A percentile compares a stretch with the other conserved stretches of the same genome.
Conservation (phyloP, 208 protist species). For the Acanthamoeba sp. region DNA sequence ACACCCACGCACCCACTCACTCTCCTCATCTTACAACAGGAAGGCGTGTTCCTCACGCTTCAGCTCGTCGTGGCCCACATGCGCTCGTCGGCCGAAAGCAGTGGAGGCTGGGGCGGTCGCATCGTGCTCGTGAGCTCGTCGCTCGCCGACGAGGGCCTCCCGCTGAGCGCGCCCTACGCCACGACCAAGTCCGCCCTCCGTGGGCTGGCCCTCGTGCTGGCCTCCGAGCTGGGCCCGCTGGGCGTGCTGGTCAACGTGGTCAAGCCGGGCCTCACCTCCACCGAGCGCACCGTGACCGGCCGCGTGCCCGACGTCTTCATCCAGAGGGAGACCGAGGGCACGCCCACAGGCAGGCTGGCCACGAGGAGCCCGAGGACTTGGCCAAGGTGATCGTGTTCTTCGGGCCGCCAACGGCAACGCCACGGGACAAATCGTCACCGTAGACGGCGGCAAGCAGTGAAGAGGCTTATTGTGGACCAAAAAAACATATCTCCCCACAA, state of each 20-base stretch:
- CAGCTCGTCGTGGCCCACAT: slow-evolving; percentile 1
- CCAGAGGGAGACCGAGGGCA: background rate
- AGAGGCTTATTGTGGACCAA: too few species aligned
- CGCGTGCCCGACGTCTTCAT: background rate
- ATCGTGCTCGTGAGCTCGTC: slow-evolving; percentile 33
- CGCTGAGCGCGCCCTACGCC: background rate
- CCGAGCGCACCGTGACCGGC: background rate
- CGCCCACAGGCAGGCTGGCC: background rate
- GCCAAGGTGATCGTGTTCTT: slow-evolving; percentile 41
- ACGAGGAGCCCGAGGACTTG: background rate
- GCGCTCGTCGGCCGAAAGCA: background rate
- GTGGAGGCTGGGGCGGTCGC: background rate
- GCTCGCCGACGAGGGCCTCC: background rate
- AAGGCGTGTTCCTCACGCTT: background rate
- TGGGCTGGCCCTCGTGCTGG: background rate
- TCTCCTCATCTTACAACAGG: background rate
- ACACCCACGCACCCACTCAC: too few species aligned
- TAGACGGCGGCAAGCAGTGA: background rate
- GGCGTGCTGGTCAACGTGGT: slow-evolving; percentile 43
- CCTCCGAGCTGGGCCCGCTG: background rate
- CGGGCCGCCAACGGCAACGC: slow-evolving; percentile 12
- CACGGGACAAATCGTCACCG: background rate
- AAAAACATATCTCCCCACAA: too few species aligned
- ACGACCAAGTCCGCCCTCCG: slow-evolving; percentile 36
- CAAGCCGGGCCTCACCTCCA: background rate